Base-by-base conservation (phyloP, 2,329 filamentous ascomycete species). In the Cladosporium sp. region DNA sequence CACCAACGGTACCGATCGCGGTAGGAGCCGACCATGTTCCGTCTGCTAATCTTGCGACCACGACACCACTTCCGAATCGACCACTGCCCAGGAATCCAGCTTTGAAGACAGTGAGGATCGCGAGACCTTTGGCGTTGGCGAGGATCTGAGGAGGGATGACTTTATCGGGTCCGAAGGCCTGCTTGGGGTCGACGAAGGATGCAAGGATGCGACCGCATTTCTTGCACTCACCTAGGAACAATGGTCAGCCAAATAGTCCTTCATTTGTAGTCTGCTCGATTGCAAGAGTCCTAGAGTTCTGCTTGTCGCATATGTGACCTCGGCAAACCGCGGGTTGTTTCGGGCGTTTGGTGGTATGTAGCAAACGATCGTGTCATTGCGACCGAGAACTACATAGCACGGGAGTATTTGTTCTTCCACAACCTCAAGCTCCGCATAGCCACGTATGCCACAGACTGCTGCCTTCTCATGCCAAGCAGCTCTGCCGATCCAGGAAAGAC, bases 151-250 rank as follows among this genome's bases (percentile, higher is more conserved):
- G 91, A 43, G 93, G 93, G 61, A 98, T 98, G 67, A 98, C 84
- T 71, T 97, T 97, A 71, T 97, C 93, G 50, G 93, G 92, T 5
- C 92, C 90, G 69, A 97, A 95, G 16, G 92, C 75, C 74, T 97
- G 92, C 65, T 84, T 82, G 16, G 93, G 93, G 67, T 97, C 93
- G 67, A 97, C 81, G 68, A 98, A 98, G 11, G 91, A 95, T 39
- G 87, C 82, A 60, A 98, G 80, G 64, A 97, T 97, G 77, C 95
- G 95, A 66, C 87, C 87, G 67, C 90, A 93, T 73, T 98, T 98
- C 71, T 86, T 93, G 75, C 93, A 97, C 75, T 98, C 93, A 75
- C 89, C 92, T 96, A 70, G 59, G 52, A 42, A 59, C 52, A 50
- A 58, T 32, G 30, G 38, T 55, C 27, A 54, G 52, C 22, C 3